Evolutionary conservation across 2,329 filamentous ascomycete species (phyloP).

Genomic region (Dactylellina haptotyla): DNA sequence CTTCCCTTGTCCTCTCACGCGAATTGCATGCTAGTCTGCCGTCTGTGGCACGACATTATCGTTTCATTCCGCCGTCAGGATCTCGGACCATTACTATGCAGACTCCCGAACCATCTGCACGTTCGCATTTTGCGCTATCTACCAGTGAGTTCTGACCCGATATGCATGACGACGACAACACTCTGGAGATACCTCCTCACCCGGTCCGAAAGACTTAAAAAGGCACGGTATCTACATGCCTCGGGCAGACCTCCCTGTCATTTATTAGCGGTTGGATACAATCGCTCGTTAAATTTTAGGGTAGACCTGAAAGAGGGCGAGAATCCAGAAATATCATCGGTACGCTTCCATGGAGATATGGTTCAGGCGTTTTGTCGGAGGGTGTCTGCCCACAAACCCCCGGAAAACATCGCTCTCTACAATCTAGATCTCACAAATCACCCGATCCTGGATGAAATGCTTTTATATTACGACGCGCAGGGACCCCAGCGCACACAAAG

Average conservation of each 20-base stretch:
- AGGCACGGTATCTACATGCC: background rate
- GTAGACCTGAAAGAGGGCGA: background rate
- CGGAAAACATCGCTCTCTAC: background rate
- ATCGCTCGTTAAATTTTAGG: background rate
- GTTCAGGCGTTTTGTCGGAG: too few relatives aligned
- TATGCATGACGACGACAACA: background rate
- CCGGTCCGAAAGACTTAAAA: background rate
- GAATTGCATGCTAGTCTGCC: background rate
- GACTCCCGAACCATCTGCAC: background rate
- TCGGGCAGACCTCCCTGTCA: background rate
- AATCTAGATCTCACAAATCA: background rate
- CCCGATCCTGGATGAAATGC: background rate
- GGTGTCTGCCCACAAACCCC: too few relatives aligned
- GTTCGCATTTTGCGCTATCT: background rate
- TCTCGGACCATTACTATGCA: background rate
- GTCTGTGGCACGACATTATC: background rate
- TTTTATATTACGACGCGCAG: background rate
- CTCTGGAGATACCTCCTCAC: background rate
- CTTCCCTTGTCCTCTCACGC: background rate
- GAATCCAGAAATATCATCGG: background rate
- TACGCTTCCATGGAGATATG: background rate
- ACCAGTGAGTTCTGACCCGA: background rate
- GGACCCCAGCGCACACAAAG: background rate
- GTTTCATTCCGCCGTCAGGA: background rate
- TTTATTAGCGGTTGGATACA: background rate